Percentiles rank a stretch among this genome's conserved stretches.
Evolutionary conservation across 345 rosid species (phyloP).

Genomic region (Lumnitzera littorea): DNA sequence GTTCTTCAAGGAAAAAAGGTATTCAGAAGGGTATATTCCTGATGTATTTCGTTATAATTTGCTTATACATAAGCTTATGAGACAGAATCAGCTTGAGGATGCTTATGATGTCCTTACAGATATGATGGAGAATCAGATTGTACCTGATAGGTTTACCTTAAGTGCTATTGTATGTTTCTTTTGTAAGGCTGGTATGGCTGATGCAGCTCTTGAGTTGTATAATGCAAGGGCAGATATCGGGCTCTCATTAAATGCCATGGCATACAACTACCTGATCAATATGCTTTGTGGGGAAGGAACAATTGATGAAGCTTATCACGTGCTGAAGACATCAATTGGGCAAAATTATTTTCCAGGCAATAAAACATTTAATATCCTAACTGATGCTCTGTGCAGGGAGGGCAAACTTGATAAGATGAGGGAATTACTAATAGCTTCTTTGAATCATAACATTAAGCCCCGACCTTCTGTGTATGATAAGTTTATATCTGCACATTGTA

Average conservation of each 20-base stretch:
- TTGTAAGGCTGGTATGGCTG: slow-evolving; percentile 79
- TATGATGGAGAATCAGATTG: slow-evolving; percentile 50
- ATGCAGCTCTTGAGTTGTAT: slow-evolving; percentile 62
- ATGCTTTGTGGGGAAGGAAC: slow-evolving; percentile 41
- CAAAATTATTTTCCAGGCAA: slow-evolving; percentile 53
- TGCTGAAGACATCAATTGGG: slow-evolving; percentile 42
- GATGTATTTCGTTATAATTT: slow-evolving; percentile 49
- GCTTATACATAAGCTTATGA: slow-evolving; percentile 49
- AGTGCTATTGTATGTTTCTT: slow-evolving; percentile 67
- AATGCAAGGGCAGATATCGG: slow-evolving; percentile 48
- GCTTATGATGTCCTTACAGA: slow-evolving; percentile 59
- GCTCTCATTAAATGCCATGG: slow-evolving; percentile 39
- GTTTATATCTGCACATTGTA: slow-evolving; percentile 56
- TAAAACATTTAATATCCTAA: slow-evolving; percentile 42
- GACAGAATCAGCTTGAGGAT: slow-evolving; percentile 45
- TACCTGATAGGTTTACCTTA: slow-evolving; percentile 52
- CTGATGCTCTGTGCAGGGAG: slow-evolving; percentile 55
- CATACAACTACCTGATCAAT: slow-evolving; percentile 61
- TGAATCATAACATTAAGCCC: slow-evolving; percentile 37
- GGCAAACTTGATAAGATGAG: slow-evolving; percentile 54
- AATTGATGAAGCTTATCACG: slow-evolving; percentile 44
- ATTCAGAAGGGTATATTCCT: slow-evolving; percentile 44
- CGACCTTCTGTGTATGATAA: slow-evolving; percentile 24
- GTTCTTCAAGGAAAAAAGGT: slow-evolving; percentile 45
- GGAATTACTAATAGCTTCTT: slow-evolving; percentile 41